phyloP scores from a whole-genome alignment of 768 basidiomycete species.

The Naganishia antarctica region DNA sequence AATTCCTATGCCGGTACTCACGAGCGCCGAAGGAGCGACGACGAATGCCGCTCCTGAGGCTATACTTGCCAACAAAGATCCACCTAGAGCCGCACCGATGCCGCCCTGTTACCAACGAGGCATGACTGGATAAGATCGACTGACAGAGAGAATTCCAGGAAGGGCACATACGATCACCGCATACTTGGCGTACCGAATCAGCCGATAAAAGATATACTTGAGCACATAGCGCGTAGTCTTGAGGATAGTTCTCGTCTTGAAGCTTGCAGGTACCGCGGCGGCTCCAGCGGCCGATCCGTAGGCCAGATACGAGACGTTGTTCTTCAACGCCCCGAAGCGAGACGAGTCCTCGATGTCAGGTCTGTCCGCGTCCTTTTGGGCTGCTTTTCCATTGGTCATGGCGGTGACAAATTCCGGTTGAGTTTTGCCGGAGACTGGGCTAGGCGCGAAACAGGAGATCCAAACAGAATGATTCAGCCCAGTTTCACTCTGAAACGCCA shows the following conservation, averaged over 20 bases:
- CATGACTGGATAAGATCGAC: too few species aligned
- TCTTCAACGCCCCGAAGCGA: not conserved
- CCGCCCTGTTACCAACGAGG: conserved; percentile 17
- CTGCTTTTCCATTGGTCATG: conserved; percentile 5
- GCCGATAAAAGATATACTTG: conserved; percentile 28
- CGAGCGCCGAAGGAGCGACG: conserved; percentile 23
- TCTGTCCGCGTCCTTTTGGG: not conserved
- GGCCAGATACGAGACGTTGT: conserved; percentile 24
- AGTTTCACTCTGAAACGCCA: conserved; percentile 16
- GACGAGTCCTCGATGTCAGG: not conserved
- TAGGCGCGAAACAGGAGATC: not conserved
- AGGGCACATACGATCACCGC: conserved; percentile 24
- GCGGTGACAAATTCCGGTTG: too few species aligned
- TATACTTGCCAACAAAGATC: conserved; percentile 20
- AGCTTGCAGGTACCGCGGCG: conserved; percentile 23
- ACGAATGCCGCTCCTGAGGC: conserved; percentile 25
- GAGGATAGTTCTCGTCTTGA: conserved; percentile 22
- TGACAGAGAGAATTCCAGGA: too few species aligned
- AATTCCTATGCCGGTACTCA: conserved; percentile 23
- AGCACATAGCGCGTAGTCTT: conserved; percentile 24
- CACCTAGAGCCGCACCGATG: conserved; percentile 22
- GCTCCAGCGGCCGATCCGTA: conserved; percentile 23
- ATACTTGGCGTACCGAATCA: conserved; percentile 29
- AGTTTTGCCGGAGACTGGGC: not conserved
- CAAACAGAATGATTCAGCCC: not conserved